Conservation (phyloP, 2,329 filamentous ascomycete genomes). For the Fusarium torulosum region DNA sequence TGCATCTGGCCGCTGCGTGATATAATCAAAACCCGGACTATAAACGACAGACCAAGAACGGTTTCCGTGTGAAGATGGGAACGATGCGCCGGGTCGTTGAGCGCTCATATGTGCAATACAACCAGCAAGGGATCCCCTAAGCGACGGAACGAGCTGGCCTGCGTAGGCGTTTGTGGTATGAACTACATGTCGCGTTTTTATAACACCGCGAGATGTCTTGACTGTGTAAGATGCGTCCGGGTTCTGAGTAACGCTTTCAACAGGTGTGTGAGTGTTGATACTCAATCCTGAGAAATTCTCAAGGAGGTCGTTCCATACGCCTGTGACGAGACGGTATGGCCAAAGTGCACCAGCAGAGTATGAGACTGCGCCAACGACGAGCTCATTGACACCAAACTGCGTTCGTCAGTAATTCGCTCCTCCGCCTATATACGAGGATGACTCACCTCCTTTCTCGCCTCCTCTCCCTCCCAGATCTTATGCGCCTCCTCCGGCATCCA, state of each 20-base stretch:
- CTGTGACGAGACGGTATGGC: conserved; percentile 64
- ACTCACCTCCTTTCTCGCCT: conserved; percentile 51
- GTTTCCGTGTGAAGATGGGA: conserved; percentile 49
- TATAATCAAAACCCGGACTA: conserved; percentile 63
- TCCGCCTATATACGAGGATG: rapidly evolving
- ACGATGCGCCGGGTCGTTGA: conserved; percentile 56
- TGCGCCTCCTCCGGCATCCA: conserved; percentile 58
- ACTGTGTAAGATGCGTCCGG: conserved; percentile 54
- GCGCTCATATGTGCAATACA: conserved; percentile 64
- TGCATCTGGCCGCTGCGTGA: conserved; percentile 60
- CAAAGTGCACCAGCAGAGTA: conserved; percentile 64
- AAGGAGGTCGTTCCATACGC: conserved; percentile 59
- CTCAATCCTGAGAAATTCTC: conserved; percentile 51
- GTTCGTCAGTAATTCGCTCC: conserved; percentile 5
- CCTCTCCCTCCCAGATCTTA: conserved; percentile 51
- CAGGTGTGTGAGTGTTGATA: conserved; percentile 57
- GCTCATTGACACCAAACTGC: conserved; percentile 54
- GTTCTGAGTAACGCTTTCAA: conserved; percentile 47
- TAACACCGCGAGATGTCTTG: conserved; percentile 58
- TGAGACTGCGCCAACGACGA: conserved; percentile 57
- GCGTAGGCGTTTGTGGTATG: conserved; percentile 70
- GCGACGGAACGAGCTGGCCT: conserved; percentile 62
- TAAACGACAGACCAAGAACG: conserved; percentile 66
- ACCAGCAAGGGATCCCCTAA: conserved; percentile 61
- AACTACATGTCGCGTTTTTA: conserved; percentile 64